Evolutionary conservation across 768 basidiomycete genomes (phyloP), one percentile per base, ranked within the genome.

Genomic region (Pleurotus sapidus): DNA sequence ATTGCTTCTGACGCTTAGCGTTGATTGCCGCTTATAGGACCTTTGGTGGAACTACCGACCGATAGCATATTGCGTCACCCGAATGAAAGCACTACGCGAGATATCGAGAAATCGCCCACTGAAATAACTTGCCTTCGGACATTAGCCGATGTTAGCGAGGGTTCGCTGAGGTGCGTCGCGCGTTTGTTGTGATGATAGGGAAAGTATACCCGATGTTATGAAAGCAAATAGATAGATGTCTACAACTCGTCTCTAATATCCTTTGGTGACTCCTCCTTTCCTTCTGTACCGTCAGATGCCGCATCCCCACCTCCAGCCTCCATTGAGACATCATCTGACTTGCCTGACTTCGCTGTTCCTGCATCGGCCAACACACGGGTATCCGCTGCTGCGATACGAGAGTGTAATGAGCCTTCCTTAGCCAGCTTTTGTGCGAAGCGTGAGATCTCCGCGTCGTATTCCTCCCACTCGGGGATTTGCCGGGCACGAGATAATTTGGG

Each of bases 401-500:
- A 87, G 38, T 78, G 83, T 57, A 93, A 86, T 61, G 81, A 76
- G 23, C 91, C 91, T 25, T 84, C 78, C 11, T 85, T 77, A 2
- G 89, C 86, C 46, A 96, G 77, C 53, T 83, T 78, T 23, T 83
- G 80, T 0, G 91, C 87, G 60, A 99, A 93, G 24, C 74, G 79
- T 1, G 95, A 88, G 51, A 98, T 95, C 71, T 99, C 95, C 4
- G 75, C 66, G 69, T 99, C 96, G 67, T 98, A 98, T 49, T 84
- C 83, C 60, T 96, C 94, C 97, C 97, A 99, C 68, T 98, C 97
- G 0, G 97, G 96, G 53, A 98, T 97, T 64, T 94, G 87, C 38
- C 95, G 84, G 3, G 97, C 97, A 20, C 97, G 85, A 3, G 87
- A 83, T 4, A 98, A 80, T 70, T 98, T 99, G 4, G 95, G 95